phyloP scores from a whole-genome alignment of 306 rosid species.

The Rosa chinensis region DNA sequence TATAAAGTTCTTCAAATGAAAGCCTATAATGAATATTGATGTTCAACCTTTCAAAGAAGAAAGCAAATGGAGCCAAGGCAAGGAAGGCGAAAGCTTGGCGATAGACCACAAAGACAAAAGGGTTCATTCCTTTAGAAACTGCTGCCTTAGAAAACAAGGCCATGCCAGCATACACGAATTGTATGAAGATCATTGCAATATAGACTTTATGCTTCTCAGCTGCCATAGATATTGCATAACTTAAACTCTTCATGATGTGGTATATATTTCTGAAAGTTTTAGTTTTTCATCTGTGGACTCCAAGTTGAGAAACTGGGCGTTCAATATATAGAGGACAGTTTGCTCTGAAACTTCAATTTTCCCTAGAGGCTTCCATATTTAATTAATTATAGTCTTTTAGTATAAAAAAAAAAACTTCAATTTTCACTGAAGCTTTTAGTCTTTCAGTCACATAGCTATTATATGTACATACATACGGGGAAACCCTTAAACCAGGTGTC shows the following conservation, averaged over 20 bases:
- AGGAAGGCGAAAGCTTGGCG: conserved; percentile 82
- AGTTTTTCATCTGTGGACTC: neutral
- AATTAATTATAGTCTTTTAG: too few relatives aligned
- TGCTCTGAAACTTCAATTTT: neutral
- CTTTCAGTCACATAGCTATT: neutral
- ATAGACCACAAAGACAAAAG: conserved; percentile 84
- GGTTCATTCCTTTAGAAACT: conserved; percentile 83
- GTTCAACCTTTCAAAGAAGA: conserved; percentile 70
- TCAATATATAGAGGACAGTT: conserved; percentile 1
- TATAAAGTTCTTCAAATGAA: neutral
- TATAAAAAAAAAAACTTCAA: neutral
- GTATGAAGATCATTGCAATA: conserved; percentile 69
- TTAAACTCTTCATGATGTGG: conserved; percentile 35
- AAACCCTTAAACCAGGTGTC: neutral
- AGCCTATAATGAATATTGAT: neutral
- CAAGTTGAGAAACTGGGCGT: neutral
- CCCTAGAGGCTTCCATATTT: neutral
- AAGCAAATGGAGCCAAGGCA: conserved; percentile 72
- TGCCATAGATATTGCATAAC: conserved; percentile 10
- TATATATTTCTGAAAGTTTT: neutral
- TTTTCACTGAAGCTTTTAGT: neutral
- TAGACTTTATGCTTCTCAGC: conserved; percentile 55
- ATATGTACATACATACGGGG: neutral
- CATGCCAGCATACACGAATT: conserved; percentile 81
- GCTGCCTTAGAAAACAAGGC: conserved; percentile 91